Evolutionary conservation across 768 basidiomycete genomes (phyloP), one percentile per base, ranked within the genome.

Genomic region (Podaxis sp.): DNA sequence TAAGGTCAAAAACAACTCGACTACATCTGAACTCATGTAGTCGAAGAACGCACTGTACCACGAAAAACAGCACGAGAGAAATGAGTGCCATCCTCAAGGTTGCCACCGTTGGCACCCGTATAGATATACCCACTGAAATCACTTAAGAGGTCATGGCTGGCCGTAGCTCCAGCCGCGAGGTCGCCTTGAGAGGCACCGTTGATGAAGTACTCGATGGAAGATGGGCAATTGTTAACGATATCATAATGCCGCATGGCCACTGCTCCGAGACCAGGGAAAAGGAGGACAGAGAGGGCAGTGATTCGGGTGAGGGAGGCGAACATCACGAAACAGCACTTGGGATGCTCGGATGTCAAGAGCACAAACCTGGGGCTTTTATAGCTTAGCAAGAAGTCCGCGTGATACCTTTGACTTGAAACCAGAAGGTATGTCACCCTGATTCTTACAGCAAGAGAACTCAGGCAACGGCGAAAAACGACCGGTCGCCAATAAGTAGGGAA

Each of bases 141-240:
- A 40, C 54, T 55, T 7, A 19, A 36, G 11, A 38, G 19, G 19
- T 55, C 54, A 27, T 65, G 57, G 3, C 59, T 57, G 2, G 66
- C 63, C 7, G 40, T 38, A 38, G 40, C n/a, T 3, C 67, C 68
- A 37, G 64, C 47, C n/a, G 50, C 43, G 50, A 61, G 55, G 5
- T 64, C 65, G 12, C 65, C 67, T 49, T 65, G 59, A 13, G 65
- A 58, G 36, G 37, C 53, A 17, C 65, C 68, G 46, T 66, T 66
- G 63, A 68, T 63, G 57, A 62, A 64, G 22, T n/a, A 36, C 36
- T 22, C 24, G 19, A 40, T 40, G 4, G 54, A 37, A 38, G 49
- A 50, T 22, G 49, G 49, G 25, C 49, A 50, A 5, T 19, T 22
- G 22, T 50, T 50, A 3, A 15, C 65, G 63, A 29, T 59, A 47